A percentile compares a stretch with the other conserved stretches of the same genome.
Evolutionary conservation across 2,329 filamentous ascomycete genomes (phyloP).

Genomic region (Aureobasidium sp.): DNA sequence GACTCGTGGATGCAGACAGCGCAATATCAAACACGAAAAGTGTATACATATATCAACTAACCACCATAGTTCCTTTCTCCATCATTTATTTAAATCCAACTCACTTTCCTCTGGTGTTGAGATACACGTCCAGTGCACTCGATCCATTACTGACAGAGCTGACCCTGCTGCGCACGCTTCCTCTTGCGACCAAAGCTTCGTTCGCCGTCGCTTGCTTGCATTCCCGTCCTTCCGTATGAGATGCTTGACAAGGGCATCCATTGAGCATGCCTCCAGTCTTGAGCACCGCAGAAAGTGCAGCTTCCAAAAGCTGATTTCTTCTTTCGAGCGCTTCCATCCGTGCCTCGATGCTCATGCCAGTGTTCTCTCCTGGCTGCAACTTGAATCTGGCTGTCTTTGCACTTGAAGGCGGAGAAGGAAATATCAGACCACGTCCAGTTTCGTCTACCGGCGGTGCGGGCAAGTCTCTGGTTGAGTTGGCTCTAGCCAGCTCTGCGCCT

Average conservation of each 20-base stretch:
- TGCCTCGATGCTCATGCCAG: constrained; percentile 24
- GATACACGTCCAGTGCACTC: constrained; percentile 33
- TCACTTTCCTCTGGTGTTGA: constrained; percentile 24
- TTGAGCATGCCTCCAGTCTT: constrained; percentile 31
- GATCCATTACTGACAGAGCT: constrained; percentile 25
- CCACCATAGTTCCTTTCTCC: neutral
- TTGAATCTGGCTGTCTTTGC: constrained; percentile 10
- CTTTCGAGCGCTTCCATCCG: constrained; percentile 34
- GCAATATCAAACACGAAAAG: neutral
- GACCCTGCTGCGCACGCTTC: constrained; percentile 23
- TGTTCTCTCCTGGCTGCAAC: neutral
- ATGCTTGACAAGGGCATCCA: constrained; percentile 21
- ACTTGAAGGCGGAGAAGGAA: constrained; percentile 16
- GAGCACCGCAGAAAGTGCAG: constrained; percentile 35
- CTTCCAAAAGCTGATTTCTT: constrained; percentile 34
- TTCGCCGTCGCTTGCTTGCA: constrained; percentile 1
- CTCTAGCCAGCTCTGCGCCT: neutral
- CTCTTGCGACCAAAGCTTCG: neutral
- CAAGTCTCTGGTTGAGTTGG: neutral
- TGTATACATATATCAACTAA: constrained; percentile 8
- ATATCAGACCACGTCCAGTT: neutral
- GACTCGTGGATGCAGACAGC: no score
- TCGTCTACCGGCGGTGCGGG: constrained; percentile 11
- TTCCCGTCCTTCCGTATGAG: neutral
- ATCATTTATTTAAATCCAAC: neutral